Evolutionary conservation across 768 basidiomycete species (phyloP).

Genomic region (Pleurotus citrinopileatus): DNA sequence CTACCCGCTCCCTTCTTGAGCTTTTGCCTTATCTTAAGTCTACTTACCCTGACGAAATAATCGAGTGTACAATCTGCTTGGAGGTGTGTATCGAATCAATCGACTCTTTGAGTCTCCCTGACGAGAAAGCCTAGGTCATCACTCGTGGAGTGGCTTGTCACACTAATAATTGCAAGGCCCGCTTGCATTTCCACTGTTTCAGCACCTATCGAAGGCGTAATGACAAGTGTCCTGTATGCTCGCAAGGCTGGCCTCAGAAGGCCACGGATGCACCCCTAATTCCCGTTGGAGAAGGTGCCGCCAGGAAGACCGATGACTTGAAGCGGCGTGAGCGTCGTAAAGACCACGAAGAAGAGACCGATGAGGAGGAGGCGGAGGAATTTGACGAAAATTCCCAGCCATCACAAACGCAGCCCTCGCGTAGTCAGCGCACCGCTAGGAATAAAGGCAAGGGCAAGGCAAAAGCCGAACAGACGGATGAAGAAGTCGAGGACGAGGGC

Average conservation of each 20-base stretch:
- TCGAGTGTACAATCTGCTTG: conserved; percentile 73
- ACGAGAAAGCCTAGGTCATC: too few relatives aligned
- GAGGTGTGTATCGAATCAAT: conserved; percentile 53
- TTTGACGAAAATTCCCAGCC: conserved; percentile 36
- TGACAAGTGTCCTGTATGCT: conserved; percentile 55
- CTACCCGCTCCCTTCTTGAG: conserved; percentile 72
- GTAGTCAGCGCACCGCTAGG: conserved; percentile 27
- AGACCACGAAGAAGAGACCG: conserved; percentile 32
- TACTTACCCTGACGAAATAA: conserved; percentile 65
- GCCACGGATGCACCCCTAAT: conserved; percentile 40
- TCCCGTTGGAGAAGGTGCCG: conserved; percentile 69
- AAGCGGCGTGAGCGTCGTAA: conserved; percentile 30
- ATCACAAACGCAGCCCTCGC: conserved; percentile 16
- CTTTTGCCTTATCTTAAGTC: conserved; percentile 70
- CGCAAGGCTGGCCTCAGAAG: conserved; percentile 57
- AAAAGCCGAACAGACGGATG: conserved; percentile 29
- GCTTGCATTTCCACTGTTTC: conserved; percentile 68
- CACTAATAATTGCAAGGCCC: conserved; percentile 57
- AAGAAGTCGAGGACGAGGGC: conserved; percentile 20
- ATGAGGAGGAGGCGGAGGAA: conserved; percentile 41
- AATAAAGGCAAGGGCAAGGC: conserved; percentile 26
- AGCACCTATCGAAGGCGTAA: conserved; percentile 42
- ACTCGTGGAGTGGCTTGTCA: conserved; percentile 68
- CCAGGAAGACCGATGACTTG: conserved; percentile 53
- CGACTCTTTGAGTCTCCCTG: too few relatives aligned